A percentile compares a stretch with the other conserved stretches of the same genome.
Evolutionary conservation across 768 basidiomycete species (phyloP).

Genomic region (Tricholoma sp.): DNA sequence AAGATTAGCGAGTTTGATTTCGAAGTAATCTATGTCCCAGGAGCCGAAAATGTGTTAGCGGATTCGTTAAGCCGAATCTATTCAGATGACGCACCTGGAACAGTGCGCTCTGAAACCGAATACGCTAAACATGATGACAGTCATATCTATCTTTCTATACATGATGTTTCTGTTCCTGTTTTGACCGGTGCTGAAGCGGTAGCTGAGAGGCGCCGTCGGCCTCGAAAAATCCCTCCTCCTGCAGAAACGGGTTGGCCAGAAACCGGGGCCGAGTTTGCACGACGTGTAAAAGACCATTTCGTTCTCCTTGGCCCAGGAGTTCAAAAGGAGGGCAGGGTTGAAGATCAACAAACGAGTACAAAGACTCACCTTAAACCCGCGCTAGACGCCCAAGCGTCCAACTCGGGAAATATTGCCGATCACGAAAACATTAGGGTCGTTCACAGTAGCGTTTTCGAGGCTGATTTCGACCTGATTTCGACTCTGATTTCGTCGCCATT

Average conservation of each 20-base stretch:
- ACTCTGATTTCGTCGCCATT: too few species aligned
- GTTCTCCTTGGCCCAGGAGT: conserved; percentile 14
- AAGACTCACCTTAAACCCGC: neutral
- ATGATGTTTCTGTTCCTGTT: conserved; percentile 1
- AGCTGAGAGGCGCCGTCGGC: neutral
- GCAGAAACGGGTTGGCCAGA: conserved; percentile 3
- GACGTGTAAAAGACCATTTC: conserved; percentile 6
- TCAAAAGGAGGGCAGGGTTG: conserved; percentile 11
- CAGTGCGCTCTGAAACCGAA: conserved; percentile 6
- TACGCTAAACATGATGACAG: conserved; percentile 9
- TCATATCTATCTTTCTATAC: neutral
- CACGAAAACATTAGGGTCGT: too few species aligned
- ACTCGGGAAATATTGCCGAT: neutral
- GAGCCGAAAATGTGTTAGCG: conserved; percentile 1
- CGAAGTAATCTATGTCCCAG: neutral
- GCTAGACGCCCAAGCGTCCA: neutral
- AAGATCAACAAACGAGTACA: neutral
- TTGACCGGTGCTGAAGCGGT: conserved; percentile 4
- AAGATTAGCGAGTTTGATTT: conserved; percentile 7
- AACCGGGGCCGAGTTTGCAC: conserved; percentile 5
- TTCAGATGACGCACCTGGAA: conserved; percentile 7
- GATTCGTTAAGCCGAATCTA: conserved; percentile 2
- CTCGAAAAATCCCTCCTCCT: neutral
- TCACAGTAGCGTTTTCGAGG: too few species aligned
- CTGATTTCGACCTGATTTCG: too few species aligned